Evolutionary conservation across 1,284 basidiomycete genomes (phyloP).

Genomic region (Boletus sp.): DNA sequence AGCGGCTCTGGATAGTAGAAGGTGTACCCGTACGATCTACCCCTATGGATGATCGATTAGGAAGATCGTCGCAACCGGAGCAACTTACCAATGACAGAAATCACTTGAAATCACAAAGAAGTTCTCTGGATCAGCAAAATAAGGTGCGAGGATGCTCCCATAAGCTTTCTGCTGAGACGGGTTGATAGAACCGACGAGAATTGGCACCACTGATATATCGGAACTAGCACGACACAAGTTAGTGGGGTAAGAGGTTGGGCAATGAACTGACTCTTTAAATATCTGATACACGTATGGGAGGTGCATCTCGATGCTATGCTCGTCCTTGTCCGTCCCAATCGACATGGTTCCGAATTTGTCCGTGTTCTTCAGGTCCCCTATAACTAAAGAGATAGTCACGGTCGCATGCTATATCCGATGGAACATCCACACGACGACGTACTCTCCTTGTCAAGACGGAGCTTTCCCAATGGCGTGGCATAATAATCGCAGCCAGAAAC

Average conservation of each 20-base stretch:
- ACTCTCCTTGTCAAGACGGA: slow-evolving; percentile 81
- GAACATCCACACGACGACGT: slow-evolving; percentile 27
- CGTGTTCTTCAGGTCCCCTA: slow-evolving; percentile 63
- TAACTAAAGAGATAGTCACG: slow-evolving; percentile 44
- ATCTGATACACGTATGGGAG: slow-evolving; percentile 88
- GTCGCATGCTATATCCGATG: not conserved
- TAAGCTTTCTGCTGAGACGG: slow-evolving; percentile 56
- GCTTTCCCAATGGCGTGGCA: slow-evolving; percentile 81
- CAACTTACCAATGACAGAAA: slow-evolving; percentile 91
- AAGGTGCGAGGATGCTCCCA: slow-evolving; percentile 75
- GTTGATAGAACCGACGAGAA: slow-evolving; percentile 85
- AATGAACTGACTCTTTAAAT: slow-evolving; percentile 66
- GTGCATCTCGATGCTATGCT: slow-evolving; percentile 99
- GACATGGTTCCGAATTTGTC: slow-evolving; percentile 73
- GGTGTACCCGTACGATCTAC: slow-evolving; percentile 85
- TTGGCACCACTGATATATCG: slow-evolving; percentile 82
- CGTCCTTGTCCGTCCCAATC: slow-evolving; percentile 76
- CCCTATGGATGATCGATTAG: slow-evolving; percentile 51
- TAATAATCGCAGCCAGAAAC: slow-evolving; percentile 75
- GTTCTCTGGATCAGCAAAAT: slow-evolving; percentile 72
- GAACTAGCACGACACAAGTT: slow-evolving; percentile 39
- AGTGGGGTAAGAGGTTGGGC: not conserved
- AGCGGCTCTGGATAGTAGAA: slow-evolving; percentile 79
- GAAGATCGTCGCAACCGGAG: not conserved
- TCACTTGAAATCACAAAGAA: slow-evolving; percentile 92